These are phyloP conservation scores for Oropetium thomaeum DNA, from an alignment of 176 grass and related monocot genomes.

Conservation along the genomic window DNA sequence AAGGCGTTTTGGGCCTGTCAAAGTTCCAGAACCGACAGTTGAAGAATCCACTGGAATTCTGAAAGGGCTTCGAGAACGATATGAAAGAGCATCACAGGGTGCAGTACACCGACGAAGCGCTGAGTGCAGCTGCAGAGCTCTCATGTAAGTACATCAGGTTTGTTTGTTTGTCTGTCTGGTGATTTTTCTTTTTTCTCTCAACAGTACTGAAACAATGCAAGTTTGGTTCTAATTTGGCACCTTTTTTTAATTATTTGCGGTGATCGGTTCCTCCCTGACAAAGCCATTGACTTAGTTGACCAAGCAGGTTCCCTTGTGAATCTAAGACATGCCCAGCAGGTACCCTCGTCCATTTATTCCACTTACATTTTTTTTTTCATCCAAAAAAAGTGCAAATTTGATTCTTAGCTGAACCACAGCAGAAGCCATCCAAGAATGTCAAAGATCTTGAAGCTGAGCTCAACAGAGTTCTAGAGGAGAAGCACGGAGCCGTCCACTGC, in stretches of 20 bases:
- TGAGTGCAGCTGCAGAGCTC: constrained; percentile 62
- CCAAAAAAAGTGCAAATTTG: too few relatives aligned
- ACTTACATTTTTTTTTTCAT: too few relatives aligned
- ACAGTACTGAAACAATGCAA: too few relatives aligned
- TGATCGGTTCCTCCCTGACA: constrained; percentile 77
- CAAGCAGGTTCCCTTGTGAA: constrained; percentile 73
- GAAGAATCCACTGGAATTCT: constrained; percentile 77
- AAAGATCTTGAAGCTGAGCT: constrained; percentile 62
- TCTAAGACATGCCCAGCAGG: constrained; percentile 55
- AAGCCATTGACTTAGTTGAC: constrained; percentile 88
- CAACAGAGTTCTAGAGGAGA: constrained; percentile 61
- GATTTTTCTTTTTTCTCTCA: too few relatives aligned
- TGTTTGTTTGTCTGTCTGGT: too few relatives aligned
- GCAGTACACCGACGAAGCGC: constrained; percentile 62
- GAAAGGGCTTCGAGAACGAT: constrained; percentile 62
- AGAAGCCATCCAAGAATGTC: constrained; percentile 29
- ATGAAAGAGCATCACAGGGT: constrained; percentile 85
- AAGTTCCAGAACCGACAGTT: constrained; percentile 74
- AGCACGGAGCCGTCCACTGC: constrained; percentile 49
- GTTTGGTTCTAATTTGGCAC: too few relatives aligned
- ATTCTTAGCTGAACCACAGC: neutral
- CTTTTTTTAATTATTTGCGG: too few relatives aligned
- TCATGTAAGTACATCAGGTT: constrained; percentile 86
- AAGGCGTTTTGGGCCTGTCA: constrained; percentile 76
- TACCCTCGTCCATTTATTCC: too few relatives aligned